A percentile compares a stretch with the other conserved stretches of the same genome.
Conservation (phyloP, 768 basidiomycete genomes). For the Tylopilus rubrobrunneus region DNA sequence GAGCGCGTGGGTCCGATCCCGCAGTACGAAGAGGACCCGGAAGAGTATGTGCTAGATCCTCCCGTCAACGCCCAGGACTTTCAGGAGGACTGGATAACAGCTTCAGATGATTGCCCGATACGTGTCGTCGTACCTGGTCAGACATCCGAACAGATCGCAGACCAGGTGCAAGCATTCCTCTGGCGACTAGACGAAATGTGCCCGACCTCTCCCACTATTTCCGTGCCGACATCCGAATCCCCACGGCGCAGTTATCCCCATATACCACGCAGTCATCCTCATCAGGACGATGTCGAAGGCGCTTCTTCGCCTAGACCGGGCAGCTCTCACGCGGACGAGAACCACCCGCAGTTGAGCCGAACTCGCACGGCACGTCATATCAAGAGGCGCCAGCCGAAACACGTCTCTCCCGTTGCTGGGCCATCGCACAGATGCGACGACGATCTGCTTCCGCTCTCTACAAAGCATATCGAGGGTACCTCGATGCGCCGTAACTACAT, state of each 20-base stretch:
- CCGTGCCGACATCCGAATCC: neutral
- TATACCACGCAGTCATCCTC: conserved; percentile 1
- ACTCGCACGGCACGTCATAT: conserved; percentile 1
- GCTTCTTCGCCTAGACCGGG: neutral
- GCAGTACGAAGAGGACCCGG: conserved; percentile 28
- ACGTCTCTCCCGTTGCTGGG: neutral
- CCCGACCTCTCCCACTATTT: neutral
- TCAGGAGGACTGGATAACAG: conserved; percentile 33
- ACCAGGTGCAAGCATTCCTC: conserved; percentile 20
- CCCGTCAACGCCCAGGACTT: conserved; percentile 34
- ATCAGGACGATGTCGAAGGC: neutral
- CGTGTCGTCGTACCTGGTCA: conserved; percentile 39
- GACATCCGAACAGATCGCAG: conserved; percentile 20
- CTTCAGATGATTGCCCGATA: conserved; percentile 31
- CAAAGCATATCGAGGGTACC: conserved; percentile 23
- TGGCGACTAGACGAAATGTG: conserved; percentile 16
- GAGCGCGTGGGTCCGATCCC: conserved; percentile 30
- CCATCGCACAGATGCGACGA: conserved; percentile 17
- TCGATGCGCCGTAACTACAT: conserved; percentile 26
- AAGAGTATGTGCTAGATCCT: conserved; percentile 30
- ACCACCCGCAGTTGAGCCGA: neutral
- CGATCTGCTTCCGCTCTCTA: conserved; percentile 17
- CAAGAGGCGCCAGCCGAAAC: conserved; percentile 10
- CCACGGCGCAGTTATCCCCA: neutral
- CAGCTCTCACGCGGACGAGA: conserved; percentile 10